Conservation (phyloP, 1,284 basidiomycete genomes). For the Apiotrichum porosum region DNA sequence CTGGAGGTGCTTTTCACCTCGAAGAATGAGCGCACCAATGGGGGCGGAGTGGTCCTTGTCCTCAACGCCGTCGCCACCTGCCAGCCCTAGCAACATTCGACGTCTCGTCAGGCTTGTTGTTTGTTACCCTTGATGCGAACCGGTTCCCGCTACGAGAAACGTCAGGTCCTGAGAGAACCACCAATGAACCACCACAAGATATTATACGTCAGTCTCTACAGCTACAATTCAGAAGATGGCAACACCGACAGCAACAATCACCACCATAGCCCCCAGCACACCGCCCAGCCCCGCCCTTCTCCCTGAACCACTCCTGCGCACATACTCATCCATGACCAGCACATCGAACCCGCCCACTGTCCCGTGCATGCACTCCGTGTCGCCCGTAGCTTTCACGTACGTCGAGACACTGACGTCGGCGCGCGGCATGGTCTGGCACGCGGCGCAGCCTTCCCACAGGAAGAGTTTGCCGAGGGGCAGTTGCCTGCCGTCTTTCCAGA, state of each 20-base stretch:
- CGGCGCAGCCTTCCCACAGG: conserved; percentile 19
- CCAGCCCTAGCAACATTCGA: too few species aligned
- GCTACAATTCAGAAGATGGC: neutral
- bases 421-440: conserved; percentile 9
- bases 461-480: conserved; percentile 6
- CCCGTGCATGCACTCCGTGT: conserved; percentile 7
- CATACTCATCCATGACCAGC: conserved; percentile 12
- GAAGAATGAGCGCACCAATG: too few species aligned
- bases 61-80: too few species aligned
- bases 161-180: too few species aligned
- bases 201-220: neutral
- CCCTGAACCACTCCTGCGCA: neutral
- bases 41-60: too few species aligned
- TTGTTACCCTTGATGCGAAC: too few species aligned
- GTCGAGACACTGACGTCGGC: conserved; percentile 11
- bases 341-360: conserved; percentile 15
- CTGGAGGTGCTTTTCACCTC: too few species aligned
- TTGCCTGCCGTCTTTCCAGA: conserved; percentile 3
- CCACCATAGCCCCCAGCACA: neutral
- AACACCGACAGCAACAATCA: neutral
- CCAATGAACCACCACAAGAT: neutral
- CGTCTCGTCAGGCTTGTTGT: too few species aligned
- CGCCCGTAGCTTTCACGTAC: conserved; percentile 12
- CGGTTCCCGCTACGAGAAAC: too few species aligned
- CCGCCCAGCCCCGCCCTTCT: neutral